Evolutionary conservation across 495 filamentous ascomycete genomes (phyloP), one percentile per base, ranked within the genome.

Genomic region (Rostrohypoxylon terebratum): DNA sequence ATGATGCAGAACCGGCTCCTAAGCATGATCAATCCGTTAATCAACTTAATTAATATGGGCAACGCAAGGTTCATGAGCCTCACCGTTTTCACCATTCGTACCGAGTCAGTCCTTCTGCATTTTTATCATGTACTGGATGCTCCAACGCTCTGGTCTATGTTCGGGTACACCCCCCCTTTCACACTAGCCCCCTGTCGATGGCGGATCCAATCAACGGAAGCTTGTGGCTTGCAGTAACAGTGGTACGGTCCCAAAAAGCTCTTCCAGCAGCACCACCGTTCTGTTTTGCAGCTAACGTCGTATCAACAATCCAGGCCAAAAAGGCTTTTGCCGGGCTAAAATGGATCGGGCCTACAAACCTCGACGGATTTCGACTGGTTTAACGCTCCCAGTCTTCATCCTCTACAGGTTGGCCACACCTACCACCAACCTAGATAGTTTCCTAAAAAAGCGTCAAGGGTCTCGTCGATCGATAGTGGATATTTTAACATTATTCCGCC

Each of bases 321-420:
- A 71, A 51, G 60, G 71, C 40, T 66, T 69, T 69, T 66, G 57
- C 42, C 66, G 71, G 66, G 66, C 66, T 74, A 74, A 74, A 51
- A 74, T 66, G 58, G 62, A 66, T 60, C 71, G 71, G 71, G 47
- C 71, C 65, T 69, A 69, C 71, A 63, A 53, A 53, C 62, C 55
- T 74, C 57, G 47, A 54, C 45, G 51, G 61, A 66, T 66, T 68
- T 63, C 62, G 40, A 59, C 66, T 36, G 62, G 55, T 48, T 38
- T 66, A 38, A 38, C 42, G 16, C 42, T 45, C 11, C 42, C n/a
- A 45, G 14, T 18, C 42, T 11, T 38, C 34, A 28, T 47, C 31
- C 20, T 42, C 47, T 36, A 38, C 62, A 59, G 48, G 53, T 62
- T 54, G 65, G 45, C 71, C 59, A 69, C 59, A 31, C n/a, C 18